These are phyloP conservation scores for Leccinum fallax DNA, from an alignment of 1,284 basidiomycete species.

Conservation along the genomic window DNA sequence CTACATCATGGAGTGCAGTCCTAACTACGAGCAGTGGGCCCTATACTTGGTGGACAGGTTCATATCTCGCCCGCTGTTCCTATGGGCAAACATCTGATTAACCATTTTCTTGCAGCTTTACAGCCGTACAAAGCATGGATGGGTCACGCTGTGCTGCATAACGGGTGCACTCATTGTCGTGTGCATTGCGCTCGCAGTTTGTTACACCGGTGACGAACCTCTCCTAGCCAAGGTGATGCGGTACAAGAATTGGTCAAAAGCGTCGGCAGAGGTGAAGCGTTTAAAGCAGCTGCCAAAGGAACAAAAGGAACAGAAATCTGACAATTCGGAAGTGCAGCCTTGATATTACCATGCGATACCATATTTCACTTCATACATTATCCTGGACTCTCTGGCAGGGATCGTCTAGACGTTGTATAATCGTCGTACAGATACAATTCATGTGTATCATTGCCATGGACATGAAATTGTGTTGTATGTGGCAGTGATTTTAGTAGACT, in stretches of 20 bases:
- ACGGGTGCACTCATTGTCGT: conserved; percentile 45
- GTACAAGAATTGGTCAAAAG: conserved; percentile 15
- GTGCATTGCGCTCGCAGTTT: conserved; percentile 43
- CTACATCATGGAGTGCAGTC: background rate
- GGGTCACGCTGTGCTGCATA: conserved; percentile 56
- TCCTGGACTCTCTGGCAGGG: background rate
- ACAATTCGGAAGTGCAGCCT: background rate
- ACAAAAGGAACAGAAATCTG: background rate
- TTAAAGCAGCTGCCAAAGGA: conserved; percentile 12
- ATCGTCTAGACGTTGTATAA: conserved; percentile 15
- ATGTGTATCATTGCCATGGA: conserved; percentile 8
- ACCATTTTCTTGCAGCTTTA: conserved; percentile 49
- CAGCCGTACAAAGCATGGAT: conserved; percentile 53
- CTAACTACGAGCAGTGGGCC: conserved; percentile 52
- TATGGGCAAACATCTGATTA: conserved; percentile 2
- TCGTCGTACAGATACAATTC: conserved; percentile 1
- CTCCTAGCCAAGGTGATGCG: conserved; percentile 36
- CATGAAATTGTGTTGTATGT: background rate
- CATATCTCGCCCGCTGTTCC: conserved; percentile 4
- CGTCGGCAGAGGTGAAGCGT: conserved; percentile 13
- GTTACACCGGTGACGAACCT: conserved; percentile 53
- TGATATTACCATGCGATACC: conserved; percentile 8
- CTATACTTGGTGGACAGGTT: conserved; percentile 69
- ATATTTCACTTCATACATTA: conserved; percentile 2
- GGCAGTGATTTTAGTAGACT: background rate